phyloP scores from a whole-genome alignment of 169 alveolate genomes.

The Eimeria necatrix region DNA sequence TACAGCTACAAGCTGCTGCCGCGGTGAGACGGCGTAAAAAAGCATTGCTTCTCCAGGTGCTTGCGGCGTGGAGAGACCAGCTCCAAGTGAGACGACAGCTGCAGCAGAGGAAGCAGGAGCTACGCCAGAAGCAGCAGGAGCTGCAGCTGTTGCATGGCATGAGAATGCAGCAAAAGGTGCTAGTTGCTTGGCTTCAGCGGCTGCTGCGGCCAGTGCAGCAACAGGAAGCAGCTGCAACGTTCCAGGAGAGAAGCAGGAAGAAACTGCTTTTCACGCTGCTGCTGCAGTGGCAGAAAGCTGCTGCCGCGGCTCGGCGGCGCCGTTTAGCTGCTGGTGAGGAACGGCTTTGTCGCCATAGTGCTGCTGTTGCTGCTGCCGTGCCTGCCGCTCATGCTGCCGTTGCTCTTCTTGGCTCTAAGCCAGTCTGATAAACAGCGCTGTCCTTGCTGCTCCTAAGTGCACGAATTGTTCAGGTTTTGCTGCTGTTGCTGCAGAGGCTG shows the following conservation, averaged over 20 bases:
- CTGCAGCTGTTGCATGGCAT: slow-evolving; percentile 10
- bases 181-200: slow-evolving; percentile 71
- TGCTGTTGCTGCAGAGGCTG: slow-evolving; percentile 25
- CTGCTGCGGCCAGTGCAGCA: slow-evolving; percentile 67
- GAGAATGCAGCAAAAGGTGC: slow-evolving; percentile 50
- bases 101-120: slow-evolving; percentile 37
- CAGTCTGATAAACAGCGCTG: background rate
- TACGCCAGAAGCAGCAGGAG: slow-evolving; percentile 40
- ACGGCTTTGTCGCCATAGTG: background rate
- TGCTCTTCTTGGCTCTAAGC: background rate
- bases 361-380: slow-evolving; percentile 17
- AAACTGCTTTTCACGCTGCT: slow-evolving; percentile 2
- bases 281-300: slow-evolving; percentile 11
- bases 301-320: slow-evolving; percentile 10
- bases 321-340: background rate
- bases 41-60: slow-evolving; percentile 14
- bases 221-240: slow-evolving; percentile 26
- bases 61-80: slow-evolving; percentile 31
- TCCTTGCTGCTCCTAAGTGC: background rate
- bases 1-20: slow-evolving; percentile 32
- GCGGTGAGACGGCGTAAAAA: background rate
- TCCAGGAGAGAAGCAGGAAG: background rate
- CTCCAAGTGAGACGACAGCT: slow-evolving; percentile 27
- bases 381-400: background rate
- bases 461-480: background rate